Evolutionary conservation across 2,329 filamentous ascomycete species (phyloP), one percentile per base, ranked within the genome.

Genomic region (Blumeriella jaapii): DNA sequence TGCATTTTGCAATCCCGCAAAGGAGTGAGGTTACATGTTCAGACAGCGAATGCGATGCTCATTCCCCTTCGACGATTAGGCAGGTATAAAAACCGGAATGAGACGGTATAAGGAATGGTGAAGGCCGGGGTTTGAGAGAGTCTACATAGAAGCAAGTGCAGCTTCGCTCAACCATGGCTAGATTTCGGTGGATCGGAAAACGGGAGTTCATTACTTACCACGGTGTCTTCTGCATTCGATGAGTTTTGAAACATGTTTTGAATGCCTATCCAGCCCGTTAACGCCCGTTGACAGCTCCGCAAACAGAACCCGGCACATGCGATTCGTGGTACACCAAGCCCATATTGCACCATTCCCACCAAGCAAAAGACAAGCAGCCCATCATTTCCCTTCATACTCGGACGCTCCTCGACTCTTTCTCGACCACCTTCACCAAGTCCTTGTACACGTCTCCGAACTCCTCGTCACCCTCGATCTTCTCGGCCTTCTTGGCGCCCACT

Each of bases 391-490:
- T 42, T 23, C 46, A 57, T 27, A 56, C 48, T 36, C 52, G 44
- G n/a, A 57, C 53, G 40, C 69, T 74, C 47, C 61, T 59, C 50
- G 64, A 65, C 65, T 79, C 72, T 64, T 79, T 79, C 62, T 78
- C 68, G 36, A 74, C 67, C 31, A 75, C 62, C 66, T 79, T 79
- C 47, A 74, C 67, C 39, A 80, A 61, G 38, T 77, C 70, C 55
- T 71, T 69, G 59, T 78, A 81, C 29, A 66, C 64, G 53, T 78
- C 74, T 46, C 62, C 63, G 50, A 78, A 81, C 44, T 73, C 72
- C 59, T 74, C 71, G 28, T 61, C 67, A 20, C 65, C 68, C 36
- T 59, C 58, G 29, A 58, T 62, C 46, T 65, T 61, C 48, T 59
- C 54, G 10, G 45, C 48, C 45, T 56, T 57, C 45, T 56, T 56